A percentile compares a stretch with the other conserved stretches of the same genome.
These are phyloP conservation scores for Dryas integrifolia DNA, from an alignment of 331 rosid genomes.

Conservation along the genomic window DNA sequence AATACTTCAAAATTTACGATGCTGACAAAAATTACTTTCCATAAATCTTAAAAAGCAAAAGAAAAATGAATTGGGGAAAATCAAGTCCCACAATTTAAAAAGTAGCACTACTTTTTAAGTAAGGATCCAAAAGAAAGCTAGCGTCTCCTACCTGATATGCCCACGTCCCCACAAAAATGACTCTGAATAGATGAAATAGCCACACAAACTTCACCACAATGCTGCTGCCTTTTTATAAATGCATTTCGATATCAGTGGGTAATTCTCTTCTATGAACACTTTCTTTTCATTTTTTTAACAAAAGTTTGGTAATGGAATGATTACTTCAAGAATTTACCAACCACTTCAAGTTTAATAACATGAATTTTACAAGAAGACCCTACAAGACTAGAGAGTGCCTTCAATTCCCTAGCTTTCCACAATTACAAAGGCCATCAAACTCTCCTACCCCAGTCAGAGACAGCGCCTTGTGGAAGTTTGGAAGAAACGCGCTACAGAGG, in stretches of 20 bases:
- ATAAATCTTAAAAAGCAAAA: constrained; percentile 15
- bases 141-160: constrained; percentile 18
- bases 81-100: constrained; percentile 36
- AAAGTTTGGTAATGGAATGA: neutral
- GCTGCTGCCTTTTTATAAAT: neutral
- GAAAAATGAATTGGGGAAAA: constrained; percentile 6
- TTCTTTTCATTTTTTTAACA: neutral
- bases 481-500: constrained; percentile 4
- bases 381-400: neutral
- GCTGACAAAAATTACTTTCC: constrained; percentile 31
- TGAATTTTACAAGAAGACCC: constrained; percentile 1
- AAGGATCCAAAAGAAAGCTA: constrained; percentile 31
- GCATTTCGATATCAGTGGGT: neutral
- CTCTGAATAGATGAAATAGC: neutral
- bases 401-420: neutral
- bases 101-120: constrained; percentile 42
- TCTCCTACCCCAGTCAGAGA: neutral
- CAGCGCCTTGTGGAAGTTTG: neutral
- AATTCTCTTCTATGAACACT: constrained; percentile 6
- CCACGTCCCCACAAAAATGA: constrained; percentile 38
- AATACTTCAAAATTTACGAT: constrained; percentile 1
- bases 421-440: constrained; percentile 1
- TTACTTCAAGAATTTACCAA: neutral
- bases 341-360: neutral
- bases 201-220: neutral